phyloP scores from a whole-genome alignment of 225 moss, liverwort and hornwort genomes.

The Anthoceros angustus region DNA sequence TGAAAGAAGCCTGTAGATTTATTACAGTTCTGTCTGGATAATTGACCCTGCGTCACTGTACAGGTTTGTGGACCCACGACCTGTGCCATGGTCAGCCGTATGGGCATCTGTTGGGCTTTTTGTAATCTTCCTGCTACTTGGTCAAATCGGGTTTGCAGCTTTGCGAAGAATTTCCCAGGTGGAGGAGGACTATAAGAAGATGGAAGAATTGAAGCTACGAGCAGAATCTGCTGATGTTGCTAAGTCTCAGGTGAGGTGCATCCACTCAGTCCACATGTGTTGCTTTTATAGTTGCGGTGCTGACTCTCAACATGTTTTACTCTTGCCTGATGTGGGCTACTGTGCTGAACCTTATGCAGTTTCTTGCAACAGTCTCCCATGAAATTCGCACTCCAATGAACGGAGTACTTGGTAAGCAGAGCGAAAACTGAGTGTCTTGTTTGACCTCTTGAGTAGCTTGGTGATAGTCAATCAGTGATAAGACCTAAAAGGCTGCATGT shows the following conservation, averaged over 20 bases:
- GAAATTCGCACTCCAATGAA: constrained; percentile 64
- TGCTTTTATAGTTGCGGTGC: too few species aligned
- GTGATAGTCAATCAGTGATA: too few species aligned
- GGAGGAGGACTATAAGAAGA: constrained; percentile 45
- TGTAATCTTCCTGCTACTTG: constrained; percentile 40
- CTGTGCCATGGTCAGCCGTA: constrained; percentile 43
- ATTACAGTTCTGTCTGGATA: neutral
- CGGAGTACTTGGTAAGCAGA: constrained; percentile 47
- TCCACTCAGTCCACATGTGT: too few species aligned
- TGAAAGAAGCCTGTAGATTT: neutral
- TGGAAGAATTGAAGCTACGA: constrained; percentile 35
- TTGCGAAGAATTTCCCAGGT: constrained; percentile 39
- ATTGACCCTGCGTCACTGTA: neutral
- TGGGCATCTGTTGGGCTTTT: constrained; percentile 33
- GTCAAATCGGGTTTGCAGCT: constrained; percentile 47
- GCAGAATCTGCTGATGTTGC: constrained; percentile 54
- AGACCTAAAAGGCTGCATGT: too few species aligned
- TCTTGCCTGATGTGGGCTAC: too few species aligned
- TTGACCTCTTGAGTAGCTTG: too few species aligned
- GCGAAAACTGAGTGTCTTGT: too few species aligned
- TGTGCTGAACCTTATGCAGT: too few species aligned
- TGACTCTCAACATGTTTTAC: too few species aligned
- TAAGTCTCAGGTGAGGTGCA: constrained; percentile 33
- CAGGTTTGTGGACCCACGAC: constrained; percentile 46
- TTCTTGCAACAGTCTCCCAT: constrained; percentile 51